Evolutionary conservation across 495 filamentous ascomycete genomes (phyloP).

Genomic region (Aspergillus steynii): DNA sequence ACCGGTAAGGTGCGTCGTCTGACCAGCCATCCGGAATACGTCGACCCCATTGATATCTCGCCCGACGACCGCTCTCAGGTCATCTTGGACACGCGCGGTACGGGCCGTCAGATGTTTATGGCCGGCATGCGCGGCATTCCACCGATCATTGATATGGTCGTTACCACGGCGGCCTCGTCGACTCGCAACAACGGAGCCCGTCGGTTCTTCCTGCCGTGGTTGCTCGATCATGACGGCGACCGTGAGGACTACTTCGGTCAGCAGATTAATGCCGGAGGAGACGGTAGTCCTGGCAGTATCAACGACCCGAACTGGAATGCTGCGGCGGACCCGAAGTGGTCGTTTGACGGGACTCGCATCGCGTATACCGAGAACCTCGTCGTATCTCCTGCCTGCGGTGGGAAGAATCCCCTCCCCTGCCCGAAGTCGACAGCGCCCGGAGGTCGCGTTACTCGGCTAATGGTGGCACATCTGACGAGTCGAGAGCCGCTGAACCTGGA

Average conservation of each 20-base stretch:
- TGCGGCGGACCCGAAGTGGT: constrained; percentile 26
- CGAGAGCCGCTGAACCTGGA: constrained; percentile 9
- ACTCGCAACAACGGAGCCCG: constrained; percentile 25
- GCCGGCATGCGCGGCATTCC: constrained; percentile 24
- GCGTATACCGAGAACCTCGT: constrained; percentile 23
- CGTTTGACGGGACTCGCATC: constrained; percentile 24
- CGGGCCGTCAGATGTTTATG: constrained; percentile 26
- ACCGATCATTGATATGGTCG: constrained; percentile 21
- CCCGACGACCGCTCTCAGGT: constrained; percentile 24
- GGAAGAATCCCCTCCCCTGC: constrained; percentile 18
- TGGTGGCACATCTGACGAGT: constrained; percentile 20
- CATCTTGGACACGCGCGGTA: constrained; percentile 24
- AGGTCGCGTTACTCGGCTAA: constrained; percentile 17
- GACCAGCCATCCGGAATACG: constrained; percentile 28
- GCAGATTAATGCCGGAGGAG: constrained; percentile 21
- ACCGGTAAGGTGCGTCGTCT: constrained; percentile 25
- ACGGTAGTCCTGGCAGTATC: constrained; percentile 18
- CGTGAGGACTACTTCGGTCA: constrained; percentile 24
- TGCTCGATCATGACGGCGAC: constrained; percentile 24
- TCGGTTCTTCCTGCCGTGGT: constrained; percentile 26
- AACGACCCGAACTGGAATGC: constrained; percentile 31
- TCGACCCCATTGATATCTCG: constrained; percentile 26
- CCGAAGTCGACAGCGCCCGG: constrained; percentile 18
- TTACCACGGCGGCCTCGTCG: constrained; percentile 15
- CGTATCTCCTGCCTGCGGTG: constrained; percentile 18